A percentile compares a stretch with the other conserved stretches of the same genome.
phyloP scores from a whole-genome alignment of 2,329 filamentous ascomycete species.

The Microsporum canis region DNA sequence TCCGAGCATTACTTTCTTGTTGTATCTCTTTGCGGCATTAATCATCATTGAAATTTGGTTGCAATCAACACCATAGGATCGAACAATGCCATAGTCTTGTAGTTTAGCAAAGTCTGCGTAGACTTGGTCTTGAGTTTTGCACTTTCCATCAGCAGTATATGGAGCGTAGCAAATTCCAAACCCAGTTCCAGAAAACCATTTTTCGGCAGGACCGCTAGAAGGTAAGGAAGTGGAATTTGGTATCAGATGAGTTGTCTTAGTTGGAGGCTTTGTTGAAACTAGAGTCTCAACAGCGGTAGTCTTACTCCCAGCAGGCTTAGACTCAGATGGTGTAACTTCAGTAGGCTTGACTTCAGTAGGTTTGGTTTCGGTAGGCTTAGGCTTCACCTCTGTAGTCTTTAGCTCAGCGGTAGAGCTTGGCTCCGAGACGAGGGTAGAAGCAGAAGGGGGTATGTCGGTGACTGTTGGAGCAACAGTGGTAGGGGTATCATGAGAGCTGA shows the following conservation, averaged over 20 bases:
- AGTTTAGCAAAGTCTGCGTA: conserved; percentile 51
- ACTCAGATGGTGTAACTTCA: neutral
- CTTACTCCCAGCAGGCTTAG: neutral
- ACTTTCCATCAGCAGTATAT: conserved; percentile 46
- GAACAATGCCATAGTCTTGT: conserved; percentile 51
- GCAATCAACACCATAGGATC: conserved; percentile 73
- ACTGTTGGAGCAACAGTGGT: neutral
- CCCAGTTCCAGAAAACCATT: conserved; percentile 8
- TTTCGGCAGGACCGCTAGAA: neutral
- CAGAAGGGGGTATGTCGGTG: neutral
- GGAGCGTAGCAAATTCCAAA: conserved; percentile 49
- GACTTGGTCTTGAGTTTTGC: conserved; percentile 56
- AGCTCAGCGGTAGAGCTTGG: neutral
- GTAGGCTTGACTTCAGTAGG: neutral
- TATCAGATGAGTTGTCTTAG: neutral
- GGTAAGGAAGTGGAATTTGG: neutral
- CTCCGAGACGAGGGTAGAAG: neutral
- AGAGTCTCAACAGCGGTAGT: neutral
- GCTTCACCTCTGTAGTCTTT: neutral
- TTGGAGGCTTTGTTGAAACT: neutral
- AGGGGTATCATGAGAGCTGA: neutral
- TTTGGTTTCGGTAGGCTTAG: neutral
- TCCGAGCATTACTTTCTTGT: conserved; percentile 62
- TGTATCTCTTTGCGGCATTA: conserved; percentile 50
- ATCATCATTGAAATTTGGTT: conserved; percentile 56